These are phyloP conservation scores for Grosmannia penicillata DNA, from an alignment of 2,329 filamentous ascomycete species.

Conservation along the genomic window DNA sequence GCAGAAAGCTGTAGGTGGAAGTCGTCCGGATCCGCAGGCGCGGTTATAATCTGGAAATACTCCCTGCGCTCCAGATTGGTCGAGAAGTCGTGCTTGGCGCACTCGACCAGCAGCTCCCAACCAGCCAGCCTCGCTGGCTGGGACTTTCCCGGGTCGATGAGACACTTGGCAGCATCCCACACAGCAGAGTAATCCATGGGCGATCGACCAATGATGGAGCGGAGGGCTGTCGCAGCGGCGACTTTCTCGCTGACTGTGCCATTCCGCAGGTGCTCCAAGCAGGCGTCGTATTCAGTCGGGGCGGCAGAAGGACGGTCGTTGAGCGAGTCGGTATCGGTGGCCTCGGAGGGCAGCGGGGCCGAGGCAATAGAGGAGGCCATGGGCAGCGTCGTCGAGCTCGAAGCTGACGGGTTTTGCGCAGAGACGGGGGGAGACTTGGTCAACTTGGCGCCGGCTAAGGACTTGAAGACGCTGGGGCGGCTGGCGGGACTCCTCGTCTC, in stretches of 20 bases:
- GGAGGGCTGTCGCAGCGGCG: constrained; percentile 41
- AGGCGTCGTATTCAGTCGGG: constrained; percentile 35
- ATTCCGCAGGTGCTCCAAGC: constrained; percentile 38
- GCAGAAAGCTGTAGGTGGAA: constrained; percentile 52
- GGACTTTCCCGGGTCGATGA: constrained; percentile 44
- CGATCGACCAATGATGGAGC: constrained; percentile 40
- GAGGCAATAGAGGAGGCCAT: constrained; percentile 15
- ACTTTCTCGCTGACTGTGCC: constrained; percentile 38
- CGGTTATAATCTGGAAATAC: constrained; percentile 48
- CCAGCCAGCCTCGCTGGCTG: constrained; percentile 39
- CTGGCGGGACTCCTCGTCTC: constrained; percentile 41
- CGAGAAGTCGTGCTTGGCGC: constrained; percentile 44
- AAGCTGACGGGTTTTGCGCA: neutral
- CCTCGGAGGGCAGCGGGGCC: constrained; percentile 14
- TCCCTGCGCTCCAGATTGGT: constrained; percentile 53
- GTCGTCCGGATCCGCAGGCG: constrained; percentile 41
- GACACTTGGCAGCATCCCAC: constrained; percentile 51
- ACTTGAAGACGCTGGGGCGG: constrained; percentile 49
- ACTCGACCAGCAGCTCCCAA: constrained; percentile 51
- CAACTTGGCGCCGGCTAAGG: constrained; percentile 39
- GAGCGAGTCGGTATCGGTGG: constrained; percentile 27
- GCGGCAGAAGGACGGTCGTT: constrained; percentile 25
- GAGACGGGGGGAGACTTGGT: constrained; percentile 24
- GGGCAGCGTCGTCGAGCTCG: constrained; percentile 1
- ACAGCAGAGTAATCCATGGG: constrained; percentile 45